phyloP scores from a whole-genome alignment of 352 stramenopile species.

The Pythium scleroteichum region DNA sequence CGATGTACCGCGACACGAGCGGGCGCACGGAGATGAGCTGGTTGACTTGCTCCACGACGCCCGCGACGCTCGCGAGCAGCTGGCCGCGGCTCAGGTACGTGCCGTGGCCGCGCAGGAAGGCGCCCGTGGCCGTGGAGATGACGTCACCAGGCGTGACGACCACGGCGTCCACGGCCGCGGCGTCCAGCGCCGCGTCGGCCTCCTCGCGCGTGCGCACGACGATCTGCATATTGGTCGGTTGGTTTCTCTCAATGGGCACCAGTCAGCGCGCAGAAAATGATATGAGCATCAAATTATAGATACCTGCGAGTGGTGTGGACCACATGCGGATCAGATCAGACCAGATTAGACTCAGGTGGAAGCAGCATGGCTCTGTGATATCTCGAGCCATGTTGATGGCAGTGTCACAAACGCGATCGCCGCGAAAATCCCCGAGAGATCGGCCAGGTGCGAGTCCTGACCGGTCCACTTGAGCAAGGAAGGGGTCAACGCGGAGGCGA shows the following conservation, averaged over 20 bases:
- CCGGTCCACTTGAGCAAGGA: no score
- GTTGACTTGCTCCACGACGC: slow-evolving; percentile 96
- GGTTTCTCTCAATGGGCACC: background rate
- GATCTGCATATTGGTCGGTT: slow-evolving; percentile 36
- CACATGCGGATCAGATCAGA: no score
- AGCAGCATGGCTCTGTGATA: no score
- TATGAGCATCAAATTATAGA: background rate
- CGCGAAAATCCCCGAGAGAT: no score
- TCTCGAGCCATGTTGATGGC: no score
- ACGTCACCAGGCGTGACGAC: slow-evolving; percentile 76
- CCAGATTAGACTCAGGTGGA: no score
- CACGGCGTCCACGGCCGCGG: slow-evolving; percentile 38
- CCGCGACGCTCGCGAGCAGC: slow-evolving; percentile 92
- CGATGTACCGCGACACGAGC: slow-evolving; percentile 90
- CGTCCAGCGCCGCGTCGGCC: slow-evolving; percentile 16
- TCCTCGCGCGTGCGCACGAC: slow-evolving; percentile 30
- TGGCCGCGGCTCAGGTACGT: slow-evolving; percentile 92
- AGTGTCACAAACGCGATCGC: no score
- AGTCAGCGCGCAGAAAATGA: background rate
- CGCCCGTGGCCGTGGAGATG: slow-evolving; percentile 74
- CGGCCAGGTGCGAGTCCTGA: no score
- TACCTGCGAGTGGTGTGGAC: no score
- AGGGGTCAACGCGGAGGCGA: no score
- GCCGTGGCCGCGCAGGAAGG: slow-evolving; percentile 92
- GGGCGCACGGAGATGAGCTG: slow-evolving; percentile 95